Evolutionary conservation across 306 rosid genomes (phyloP), one percentile per base, ranked within the genome.

Genomic region (Cicer arietinum): DNA sequence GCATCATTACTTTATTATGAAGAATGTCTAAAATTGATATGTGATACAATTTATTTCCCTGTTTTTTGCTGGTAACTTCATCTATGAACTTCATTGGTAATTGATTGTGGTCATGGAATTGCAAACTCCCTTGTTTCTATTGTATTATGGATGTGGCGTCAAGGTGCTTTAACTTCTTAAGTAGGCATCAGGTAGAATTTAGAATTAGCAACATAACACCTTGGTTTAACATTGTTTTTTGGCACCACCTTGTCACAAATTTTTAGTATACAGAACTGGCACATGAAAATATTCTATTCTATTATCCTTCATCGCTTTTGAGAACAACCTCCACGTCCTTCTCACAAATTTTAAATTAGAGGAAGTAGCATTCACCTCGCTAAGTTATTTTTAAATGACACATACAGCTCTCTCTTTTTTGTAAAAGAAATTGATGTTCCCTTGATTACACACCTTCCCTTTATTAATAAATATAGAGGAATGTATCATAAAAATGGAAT

Each of bases 141-240:
- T 78, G 74, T 52, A 54, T 53, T 44, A 65, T 47, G 73, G 57
- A 11, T 67, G 44, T 6, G 68, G 18, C 39, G 50, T 41, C 40
- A 72, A 40, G 68, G 25, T 67, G 68, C 20, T 45, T 44, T 63
- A 69, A 63, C 64, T 35, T 80, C 44, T 48, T 71, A 78, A 53
- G 16, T 45, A 10, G 16, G 8, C 64, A 61, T 22, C 54, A 25
- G 46, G 10, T 2, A 45, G 60, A 75, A 42, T 6, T 59, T 14
- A 52, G 68, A 81, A 16, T 68, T 67, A 59, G 54, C 7, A 63
- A 46, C 42, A 13, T 13, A 3, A 22, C 63, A 57, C 40, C 40
- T 73, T 30, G 37, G 37, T 30, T 30, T 30, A 30, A 3, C 37
- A 30, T 30, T 30, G 37, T 30, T 30, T 30, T 30, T 30, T 30